Conservation (phyloP, 495 filamentous ascomycete species). For the Echria macrotheca region DNA sequence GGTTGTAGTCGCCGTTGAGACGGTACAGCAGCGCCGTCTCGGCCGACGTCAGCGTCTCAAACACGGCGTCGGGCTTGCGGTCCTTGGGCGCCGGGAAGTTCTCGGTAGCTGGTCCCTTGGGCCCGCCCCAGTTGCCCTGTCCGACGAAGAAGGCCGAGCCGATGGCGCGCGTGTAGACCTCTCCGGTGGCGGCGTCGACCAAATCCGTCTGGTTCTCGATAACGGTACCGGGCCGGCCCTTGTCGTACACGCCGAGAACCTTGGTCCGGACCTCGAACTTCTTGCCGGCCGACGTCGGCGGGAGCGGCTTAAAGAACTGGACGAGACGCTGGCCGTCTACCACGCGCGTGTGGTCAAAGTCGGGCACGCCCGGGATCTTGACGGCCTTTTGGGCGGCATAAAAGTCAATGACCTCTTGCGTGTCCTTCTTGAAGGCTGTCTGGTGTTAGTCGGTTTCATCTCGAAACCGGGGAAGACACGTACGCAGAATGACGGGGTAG, state of each 20-base stretch:
- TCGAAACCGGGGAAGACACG: too few species aligned
- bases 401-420: slow-evolving; percentile 80
- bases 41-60: slow-evolving; percentile 58
- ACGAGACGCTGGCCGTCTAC: slow-evolving; percentile 85
- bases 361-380: slow-evolving; percentile 70
- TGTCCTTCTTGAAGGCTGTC: slow-evolving; percentile 77
- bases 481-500: slow-evolving; percentile 76
- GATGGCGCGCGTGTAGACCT: slow-evolving; percentile 64
- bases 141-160: slow-evolving; percentile 73
- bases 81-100: slow-evolving; percentile 70
- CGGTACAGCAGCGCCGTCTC: slow-evolving; percentile 74
- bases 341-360: slow-evolving; percentile 65
- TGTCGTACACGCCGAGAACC: slow-evolving; percentile 85
- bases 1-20: slow-evolving; percentile 89
- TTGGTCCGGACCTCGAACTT: slow-evolving; percentile 74
- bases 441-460: too few species aligned
- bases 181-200: slow-evolving; percentile 62
- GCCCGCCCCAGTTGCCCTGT: slow-evolving; percentile 84
- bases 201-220: slow-evolving; percentile 74
- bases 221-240: slow-evolving; percentile 77
- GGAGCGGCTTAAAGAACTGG: slow-evolving; percentile 71
- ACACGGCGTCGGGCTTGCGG: slow-evolving; percentile 68
- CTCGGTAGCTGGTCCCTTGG: slow-evolving; percentile 73
- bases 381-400: slow-evolving; percentile 57
- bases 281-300: slow-evolving; percentile 61